Conservation (phyloP, 1,139 yeast species). For the Saccharomyces hybrid region DNA sequence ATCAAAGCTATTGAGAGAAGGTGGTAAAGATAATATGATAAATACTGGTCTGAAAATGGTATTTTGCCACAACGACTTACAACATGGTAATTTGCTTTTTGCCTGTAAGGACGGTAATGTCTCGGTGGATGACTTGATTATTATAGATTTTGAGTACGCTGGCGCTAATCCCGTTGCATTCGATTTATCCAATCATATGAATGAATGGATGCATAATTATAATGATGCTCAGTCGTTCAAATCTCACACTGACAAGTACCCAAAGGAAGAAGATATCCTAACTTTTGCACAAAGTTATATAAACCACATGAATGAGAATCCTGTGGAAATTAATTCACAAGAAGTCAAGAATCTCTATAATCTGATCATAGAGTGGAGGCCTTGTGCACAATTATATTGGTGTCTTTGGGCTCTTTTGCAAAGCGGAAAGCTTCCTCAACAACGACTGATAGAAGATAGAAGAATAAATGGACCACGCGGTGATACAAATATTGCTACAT, state of each 20-base stretch:
- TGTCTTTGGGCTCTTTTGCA: constrained; percentile 87
- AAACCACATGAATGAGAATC: constrained; percentile 15
- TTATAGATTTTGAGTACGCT: constrained; percentile 92
- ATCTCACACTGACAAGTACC: constrained; percentile 58
- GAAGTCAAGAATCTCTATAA: constrained; percentile 53
- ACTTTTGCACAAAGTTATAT: constrained; percentile 66
- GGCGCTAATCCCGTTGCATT: constrained; percentile 83
- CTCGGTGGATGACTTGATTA: constrained; percentile 67
- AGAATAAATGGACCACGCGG: constrained; percentile 18
- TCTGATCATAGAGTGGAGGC: constrained; percentile 69
- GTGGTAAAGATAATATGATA: constrained; percentile 35
- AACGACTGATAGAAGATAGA: constrained; percentile 17
- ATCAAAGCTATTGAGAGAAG: background rate
- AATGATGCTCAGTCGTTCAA: constrained; percentile 46
- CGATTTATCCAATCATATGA: constrained; percentile 80
- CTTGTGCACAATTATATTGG: constrained; percentile 76
- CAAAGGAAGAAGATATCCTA: constrained; percentile 55
- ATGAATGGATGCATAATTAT: constrained; percentile 95
- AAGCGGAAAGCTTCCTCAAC: constrained; percentile 37
- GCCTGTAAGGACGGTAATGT: constrained; percentile 33
- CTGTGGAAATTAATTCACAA: constrained; percentile 34
- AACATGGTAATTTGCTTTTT: constrained; percentile 79
- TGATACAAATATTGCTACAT: no score
- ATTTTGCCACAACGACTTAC: constrained; percentile 92
- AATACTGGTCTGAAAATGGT: constrained; percentile 37